These are phyloP conservation scores for Fragaria iinumae DNA, from an alignment of 306 rosid genomes.

Conservation along the genomic window DNA sequence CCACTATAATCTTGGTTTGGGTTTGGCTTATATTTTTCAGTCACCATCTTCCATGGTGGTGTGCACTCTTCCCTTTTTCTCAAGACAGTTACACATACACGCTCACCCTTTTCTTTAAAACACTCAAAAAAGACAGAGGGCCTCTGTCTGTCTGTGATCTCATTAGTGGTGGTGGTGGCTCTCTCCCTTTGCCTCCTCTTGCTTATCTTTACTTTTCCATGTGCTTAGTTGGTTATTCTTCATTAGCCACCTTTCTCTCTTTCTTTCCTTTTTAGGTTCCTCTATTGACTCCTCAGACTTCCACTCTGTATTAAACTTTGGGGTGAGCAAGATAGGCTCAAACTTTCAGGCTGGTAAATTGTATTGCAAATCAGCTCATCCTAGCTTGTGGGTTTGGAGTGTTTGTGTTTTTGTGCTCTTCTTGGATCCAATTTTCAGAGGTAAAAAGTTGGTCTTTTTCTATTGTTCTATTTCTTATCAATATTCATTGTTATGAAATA, in stretches of 20 bases:
- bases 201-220: slow-evolving; percentile 49
- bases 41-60: slow-evolving; percentile 17
- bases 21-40: neutral
- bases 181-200: neutral
- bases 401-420: slow-evolving; percentile 43
- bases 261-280: slow-evolving; percentile 12
- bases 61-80: slow-evolving; percentile 3
- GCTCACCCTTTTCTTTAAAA: slow-evolving; percentile 27
- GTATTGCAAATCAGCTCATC: slow-evolving; percentile 31
- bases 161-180: slow-evolving; percentile 43
- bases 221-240: slow-evolving; percentile 50
- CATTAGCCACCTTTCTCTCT: slow-evolving; percentile 16
- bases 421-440: slow-evolving; percentile 64
- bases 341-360: slow-evolving; percentile 34
- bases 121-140: slow-evolving; percentile 9
- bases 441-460: slow-evolving; percentile 39
- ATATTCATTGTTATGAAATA: neutral
- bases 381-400: slow-evolving; percentile 31
- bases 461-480: slow-evolving; percentile 1
- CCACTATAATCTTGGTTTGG: neutral
- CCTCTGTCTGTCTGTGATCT: slow-evolving; percentile 16
- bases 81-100: slow-evolving; percentile 23
- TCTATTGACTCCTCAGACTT: slow-evolving; percentile 27
- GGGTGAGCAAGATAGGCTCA: slow-evolving; percentile 32
- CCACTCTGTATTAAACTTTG: slow-evolving; percentile 2